Evolutionary conservation across 805 yeast genomes (phyloP).

Genomic region (Gaillardinia entomophila): DNA sequence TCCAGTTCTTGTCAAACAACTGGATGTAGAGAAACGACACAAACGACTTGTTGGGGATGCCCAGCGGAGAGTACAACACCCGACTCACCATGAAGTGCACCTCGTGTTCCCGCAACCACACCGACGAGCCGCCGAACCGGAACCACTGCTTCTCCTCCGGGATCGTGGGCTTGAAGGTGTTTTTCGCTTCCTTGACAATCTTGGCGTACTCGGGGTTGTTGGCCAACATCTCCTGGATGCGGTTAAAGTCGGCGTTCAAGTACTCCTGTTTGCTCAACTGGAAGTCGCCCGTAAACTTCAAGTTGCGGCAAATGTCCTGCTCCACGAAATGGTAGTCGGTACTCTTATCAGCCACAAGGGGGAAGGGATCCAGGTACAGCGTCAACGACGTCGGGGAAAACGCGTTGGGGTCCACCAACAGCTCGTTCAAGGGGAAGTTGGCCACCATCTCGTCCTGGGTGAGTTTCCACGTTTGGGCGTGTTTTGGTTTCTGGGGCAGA

Average conservation of each 20-base stretch:
- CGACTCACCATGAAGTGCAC: slow-evolving; percentile 16
- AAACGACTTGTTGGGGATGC: slow-evolving; percentile 10
- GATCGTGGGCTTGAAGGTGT: slow-evolving; percentile 12
- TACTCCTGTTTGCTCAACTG: slow-evolving; percentile 8
- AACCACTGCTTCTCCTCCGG: slow-evolving; percentile 14
- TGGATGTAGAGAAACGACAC: slow-evolving; percentile 14
- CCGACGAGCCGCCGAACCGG: slow-evolving; percentile 15
- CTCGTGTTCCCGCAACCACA: slow-evolving; percentile 14
- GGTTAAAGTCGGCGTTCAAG: slow-evolving; percentile 12
- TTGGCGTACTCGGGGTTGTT: slow-evolving; percentile 6
- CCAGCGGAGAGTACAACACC: slow-evolving; percentile 10
- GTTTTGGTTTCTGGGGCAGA: too few relatives aligned
- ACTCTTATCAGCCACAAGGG: slow-evolving; percentile 2
- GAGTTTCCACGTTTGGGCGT: too few relatives aligned
- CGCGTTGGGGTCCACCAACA: slow-evolving; percentile 1
- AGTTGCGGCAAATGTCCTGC: slow-evolving; percentile 8
- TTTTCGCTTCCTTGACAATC: slow-evolving; percentile 9
- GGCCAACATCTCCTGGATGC: slow-evolving; percentile 6
- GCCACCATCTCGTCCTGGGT: neutral
- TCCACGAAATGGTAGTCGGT: slow-evolving; percentile 6
- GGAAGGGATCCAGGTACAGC: slow-evolving; percentile 13
- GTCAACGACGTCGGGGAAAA: slow-evolving; percentile 4
- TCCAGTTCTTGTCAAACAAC: slow-evolving; percentile 15
- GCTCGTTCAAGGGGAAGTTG: slow-evolving; percentile 4
- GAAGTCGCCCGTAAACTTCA: slow-evolving; percentile 8